These are phyloP conservation scores for Colletotrichum trifolii DNA, from an alignment of 2,329 filamentous ascomycete genomes.

Conservation along the genomic window DNA sequence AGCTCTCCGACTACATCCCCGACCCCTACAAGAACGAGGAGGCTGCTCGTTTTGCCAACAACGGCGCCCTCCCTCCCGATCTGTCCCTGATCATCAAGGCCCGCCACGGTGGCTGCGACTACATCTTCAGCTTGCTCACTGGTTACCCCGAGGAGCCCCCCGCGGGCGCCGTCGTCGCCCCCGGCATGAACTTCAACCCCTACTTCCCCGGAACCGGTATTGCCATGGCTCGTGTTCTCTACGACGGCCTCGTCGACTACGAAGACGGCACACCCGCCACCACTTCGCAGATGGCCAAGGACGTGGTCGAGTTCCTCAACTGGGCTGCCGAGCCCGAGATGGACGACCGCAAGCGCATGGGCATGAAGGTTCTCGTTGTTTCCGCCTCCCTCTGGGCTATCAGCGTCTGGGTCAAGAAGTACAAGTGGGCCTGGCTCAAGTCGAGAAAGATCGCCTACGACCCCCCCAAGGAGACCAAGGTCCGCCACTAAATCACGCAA, in stretches of 20 bases:
- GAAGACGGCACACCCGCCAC: conserved; percentile 95
- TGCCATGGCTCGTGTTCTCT: conserved; percentile 98
- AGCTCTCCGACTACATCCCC: conserved; percentile 97
- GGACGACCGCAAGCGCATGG: conserved; percentile 99
- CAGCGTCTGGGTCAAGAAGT: conserved; percentile 98
- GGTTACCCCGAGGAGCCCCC: conserved; percentile 98
- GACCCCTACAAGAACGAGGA: conserved; percentile 98
- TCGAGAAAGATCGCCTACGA: conserved; percentile 92
- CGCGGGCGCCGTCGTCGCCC: conserved; percentile 84
- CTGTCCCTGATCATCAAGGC: conserved; percentile 98
- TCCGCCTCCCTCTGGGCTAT: conserved; percentile 82
- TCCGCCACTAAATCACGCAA: conserved; percentile 57
- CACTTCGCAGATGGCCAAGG: conserved; percentile 99
- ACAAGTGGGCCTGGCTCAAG: conserved; percentile 99
- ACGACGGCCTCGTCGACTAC: conserved; percentile 97
- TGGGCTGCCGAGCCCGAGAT: conserved; percentile 99
- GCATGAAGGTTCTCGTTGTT: conserved; percentile 92
- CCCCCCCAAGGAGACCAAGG: conserved; percentile 69
- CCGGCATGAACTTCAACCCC: conserved; percentile 99
- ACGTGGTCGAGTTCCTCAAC: conserved; percentile 98
- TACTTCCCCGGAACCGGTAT: conserved; percentile 99
- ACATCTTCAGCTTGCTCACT: conserved; percentile 96
- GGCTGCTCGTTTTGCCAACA: conserved; percentile 97
- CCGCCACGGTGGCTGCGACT: conserved; percentile 96
- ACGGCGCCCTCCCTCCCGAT: conserved; percentile 96